A percentile compares a stretch with the other conserved stretches of the same genome.
These are phyloP conservation scores for Mrakia gelida DNA, from an alignment of 768 basidiomycete species.

Conservation along the genomic window DNA sequence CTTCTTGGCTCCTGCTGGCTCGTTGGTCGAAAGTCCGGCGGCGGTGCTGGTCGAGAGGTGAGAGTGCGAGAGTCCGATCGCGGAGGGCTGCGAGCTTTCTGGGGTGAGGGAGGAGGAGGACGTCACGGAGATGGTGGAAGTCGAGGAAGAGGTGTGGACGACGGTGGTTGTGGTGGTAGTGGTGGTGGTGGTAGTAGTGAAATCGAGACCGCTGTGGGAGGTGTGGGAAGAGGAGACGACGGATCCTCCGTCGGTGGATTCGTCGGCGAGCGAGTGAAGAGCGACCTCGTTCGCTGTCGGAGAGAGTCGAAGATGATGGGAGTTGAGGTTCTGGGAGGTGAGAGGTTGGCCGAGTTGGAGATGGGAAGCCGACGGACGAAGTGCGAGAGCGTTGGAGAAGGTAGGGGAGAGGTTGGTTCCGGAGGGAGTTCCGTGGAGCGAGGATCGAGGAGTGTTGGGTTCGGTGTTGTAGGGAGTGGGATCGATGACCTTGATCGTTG, in stretches of 20 bases:
- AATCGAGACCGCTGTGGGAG: neutral
- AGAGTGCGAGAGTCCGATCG: neutral
- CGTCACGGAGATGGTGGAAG: neutral
- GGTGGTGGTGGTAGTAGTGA: conserved; percentile 5
- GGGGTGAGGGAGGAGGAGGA: neutral
- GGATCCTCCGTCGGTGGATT: neutral
- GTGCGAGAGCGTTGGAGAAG: neutral
- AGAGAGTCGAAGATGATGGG: neutral
- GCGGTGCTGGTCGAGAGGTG: neutral
- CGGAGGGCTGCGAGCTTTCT: neutral
- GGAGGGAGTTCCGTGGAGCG: neutral
- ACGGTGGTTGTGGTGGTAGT: neutral
- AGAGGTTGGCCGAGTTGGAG: neutral
- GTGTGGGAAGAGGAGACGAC: conserved; percentile 2
- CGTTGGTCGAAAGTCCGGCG: neutral
- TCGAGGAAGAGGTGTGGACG: neutral
- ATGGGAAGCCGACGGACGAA: neutral
- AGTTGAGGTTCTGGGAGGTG: conserved; percentile 3
- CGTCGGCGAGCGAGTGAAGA: neutral
- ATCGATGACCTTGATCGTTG: conserved; percentile 23
- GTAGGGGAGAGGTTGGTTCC: neutral
- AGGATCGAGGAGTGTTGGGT: conserved; percentile 6
- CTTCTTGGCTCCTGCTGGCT: neutral
- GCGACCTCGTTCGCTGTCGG: neutral
- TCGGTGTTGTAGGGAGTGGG: conserved; percentile 30